Percentiles rank a stretch among this genome's conserved stretches.
Evolutionary conservation across 805 yeast genomes (phyloP).

Genomic region (Wickerhamomyces bisporus): DNA sequence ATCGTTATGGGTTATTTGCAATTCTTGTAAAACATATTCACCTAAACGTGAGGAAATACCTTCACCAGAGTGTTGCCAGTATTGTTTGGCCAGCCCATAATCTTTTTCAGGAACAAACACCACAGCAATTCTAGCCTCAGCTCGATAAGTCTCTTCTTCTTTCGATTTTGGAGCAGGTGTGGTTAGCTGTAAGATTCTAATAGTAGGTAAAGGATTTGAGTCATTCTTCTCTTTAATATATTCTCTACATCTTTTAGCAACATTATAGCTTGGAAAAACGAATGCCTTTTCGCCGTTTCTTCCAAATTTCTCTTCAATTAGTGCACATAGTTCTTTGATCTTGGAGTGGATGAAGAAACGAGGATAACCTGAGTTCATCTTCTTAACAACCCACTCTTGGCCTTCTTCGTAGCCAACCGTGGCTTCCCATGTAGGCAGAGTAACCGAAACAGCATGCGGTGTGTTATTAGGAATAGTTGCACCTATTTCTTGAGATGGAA

Average conservation of each 20-base stretch:
- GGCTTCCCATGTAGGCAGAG: constrained; percentile 93
- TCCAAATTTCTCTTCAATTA: constrained; percentile 66
- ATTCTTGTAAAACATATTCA: constrained; percentile 70
- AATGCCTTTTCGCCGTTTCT: constrained; percentile 71
- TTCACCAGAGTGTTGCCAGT: constrained; percentile 98
- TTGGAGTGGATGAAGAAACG: constrained; percentile 67
- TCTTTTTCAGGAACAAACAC: constrained; percentile 64
- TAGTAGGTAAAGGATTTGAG: constrained; percentile 24
- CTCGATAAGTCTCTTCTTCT: constrained; percentile 52
- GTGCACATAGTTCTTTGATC: constrained; percentile 49
- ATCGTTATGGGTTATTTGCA: constrained; percentile 34
- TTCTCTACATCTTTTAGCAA: constrained; percentile 82
- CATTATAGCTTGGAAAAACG: constrained; percentile 70
- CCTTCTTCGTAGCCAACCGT: constrained; percentile 93
- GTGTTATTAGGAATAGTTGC: constrained; percentile 86
- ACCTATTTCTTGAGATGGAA: constrained; percentile 47
- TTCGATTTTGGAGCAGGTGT: constrained; percentile 61
- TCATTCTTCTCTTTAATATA: constrained; percentile 49
- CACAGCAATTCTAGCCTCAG: constrained; percentile 67
- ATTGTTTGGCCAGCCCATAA: constrained; percentile 67
- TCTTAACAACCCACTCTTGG: constrained; percentile 67
- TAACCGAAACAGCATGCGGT: constrained; percentile 90
- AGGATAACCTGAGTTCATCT: constrained; percentile 87
- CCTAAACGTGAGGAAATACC: constrained; percentile 90
- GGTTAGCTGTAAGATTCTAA: constrained; percentile 67